Conservation (phyloP, 768 basidiomycete genomes). For the Thelephora aurantiotincta region DNA sequence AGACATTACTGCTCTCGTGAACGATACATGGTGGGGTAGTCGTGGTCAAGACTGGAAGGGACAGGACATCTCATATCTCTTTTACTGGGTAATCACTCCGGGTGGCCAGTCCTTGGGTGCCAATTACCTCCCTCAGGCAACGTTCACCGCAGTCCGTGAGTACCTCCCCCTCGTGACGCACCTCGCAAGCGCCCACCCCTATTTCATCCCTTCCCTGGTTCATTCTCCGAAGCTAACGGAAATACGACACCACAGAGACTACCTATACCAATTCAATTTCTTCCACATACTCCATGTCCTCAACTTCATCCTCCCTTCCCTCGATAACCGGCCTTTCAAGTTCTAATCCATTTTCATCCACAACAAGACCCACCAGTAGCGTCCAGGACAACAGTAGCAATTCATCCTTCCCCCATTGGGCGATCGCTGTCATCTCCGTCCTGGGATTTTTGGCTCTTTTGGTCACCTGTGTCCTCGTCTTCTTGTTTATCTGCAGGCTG, state of each 20-base stretch:
- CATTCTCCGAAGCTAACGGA: constrained; percentile 7
- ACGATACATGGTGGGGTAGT: constrained; percentile 63
- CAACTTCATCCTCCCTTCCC: constrained; percentile 26
- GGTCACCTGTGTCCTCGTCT: constrained; percentile 50
- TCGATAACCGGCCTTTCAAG: constrained; percentile 22
- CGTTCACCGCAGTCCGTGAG: constrained; percentile 72
- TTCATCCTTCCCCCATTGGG: constrained; percentile 69
- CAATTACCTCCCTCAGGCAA: constrained; percentile 48
- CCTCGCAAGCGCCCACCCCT: too few relatives aligned
- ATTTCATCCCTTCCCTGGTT: background rate
- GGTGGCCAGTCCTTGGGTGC: constrained; percentile 40
- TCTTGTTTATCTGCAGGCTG: constrained; percentile 59
- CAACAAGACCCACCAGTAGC: constrained; percentile 15
- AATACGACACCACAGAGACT: constrained; percentile 36
- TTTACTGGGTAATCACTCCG: constrained; percentile 67
- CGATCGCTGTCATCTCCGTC: constrained; percentile 80
- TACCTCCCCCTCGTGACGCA: constrained; percentile 13
- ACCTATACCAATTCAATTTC: constrained; percentile 55
- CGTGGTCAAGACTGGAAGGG: constrained; percentile 32
- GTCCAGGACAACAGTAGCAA: constrained; percentile 29
- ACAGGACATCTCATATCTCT: constrained; percentile 47
- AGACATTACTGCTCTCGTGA: constrained; percentile 34
- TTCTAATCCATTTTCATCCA: constrained; percentile 12
- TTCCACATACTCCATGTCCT: constrained; percentile 31
- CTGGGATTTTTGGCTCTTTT: constrained; percentile 76